These are phyloP conservation scores for Amphirosellinia nigrospora DNA, from an alignment of 495 filamentous ascomycete genomes.

Conservation along the genomic window DNA sequence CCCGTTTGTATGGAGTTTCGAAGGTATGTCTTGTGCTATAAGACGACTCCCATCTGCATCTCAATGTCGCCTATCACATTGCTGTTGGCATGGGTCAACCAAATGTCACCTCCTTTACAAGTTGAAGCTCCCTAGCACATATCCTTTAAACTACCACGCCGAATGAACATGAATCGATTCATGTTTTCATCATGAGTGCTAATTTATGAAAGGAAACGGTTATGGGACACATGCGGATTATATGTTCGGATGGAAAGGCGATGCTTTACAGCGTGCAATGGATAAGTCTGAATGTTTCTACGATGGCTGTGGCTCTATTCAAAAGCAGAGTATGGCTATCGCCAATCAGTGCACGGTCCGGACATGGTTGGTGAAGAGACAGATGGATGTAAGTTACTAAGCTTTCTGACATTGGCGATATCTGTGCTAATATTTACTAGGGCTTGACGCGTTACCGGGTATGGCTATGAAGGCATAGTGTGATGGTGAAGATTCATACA, in stretches of 20 bases:
- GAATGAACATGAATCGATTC: too few species aligned
- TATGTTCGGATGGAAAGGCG: slow-evolving; percentile 56
- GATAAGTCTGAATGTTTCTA: slow-evolving; percentile 50
- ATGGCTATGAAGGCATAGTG: slow-evolving; percentile 6
- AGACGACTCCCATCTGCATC: too few species aligned
- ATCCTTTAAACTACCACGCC: too few species aligned
- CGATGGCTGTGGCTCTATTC: slow-evolving; percentile 42
- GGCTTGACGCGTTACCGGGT: slow-evolving; percentile 5
- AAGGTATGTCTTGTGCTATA: too few species aligned
- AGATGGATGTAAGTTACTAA: slow-evolving; percentile 6
- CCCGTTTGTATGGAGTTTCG: slow-evolving; percentile 55
- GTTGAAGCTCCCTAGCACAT: too few species aligned
- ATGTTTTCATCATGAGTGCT: too few species aligned
- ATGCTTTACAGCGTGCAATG: slow-evolving; percentile 52
- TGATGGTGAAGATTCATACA: background rate
- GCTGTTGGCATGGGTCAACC: too few species aligned
- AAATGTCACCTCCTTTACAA: too few species aligned
- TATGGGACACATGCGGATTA: slow-evolving; percentile 55
- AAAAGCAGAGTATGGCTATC: slow-evolving; percentile 7
- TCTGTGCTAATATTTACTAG: background rate
- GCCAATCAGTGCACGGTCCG: slow-evolving; percentile 16
- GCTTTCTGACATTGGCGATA: background rate
- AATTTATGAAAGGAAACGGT: too few species aligned
- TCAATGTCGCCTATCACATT: too few species aligned
- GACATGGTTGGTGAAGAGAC: slow-evolving; percentile 20